phyloP scores from a whole-genome alignment of 805 yeast genomes.

The Candida chauliodis region DNA sequence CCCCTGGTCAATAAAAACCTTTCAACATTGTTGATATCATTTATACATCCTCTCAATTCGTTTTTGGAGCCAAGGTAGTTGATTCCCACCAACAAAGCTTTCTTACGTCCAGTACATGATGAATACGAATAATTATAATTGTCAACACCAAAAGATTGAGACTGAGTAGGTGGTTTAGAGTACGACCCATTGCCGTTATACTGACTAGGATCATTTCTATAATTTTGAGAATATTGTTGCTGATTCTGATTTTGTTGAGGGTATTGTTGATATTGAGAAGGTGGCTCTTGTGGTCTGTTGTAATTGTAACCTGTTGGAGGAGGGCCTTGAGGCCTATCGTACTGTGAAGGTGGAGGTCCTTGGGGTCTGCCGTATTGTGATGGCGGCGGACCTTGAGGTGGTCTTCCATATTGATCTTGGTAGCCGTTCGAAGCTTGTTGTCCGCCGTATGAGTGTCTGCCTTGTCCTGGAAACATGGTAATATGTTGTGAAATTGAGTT shows the following conservation, averaged over 20 bases:
- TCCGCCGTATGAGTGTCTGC: slow-evolving; percentile 12
- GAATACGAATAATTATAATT: slow-evolving; percentile 55
- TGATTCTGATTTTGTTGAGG: slow-evolving; percentile 9
- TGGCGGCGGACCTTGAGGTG: slow-evolving; percentile 4
- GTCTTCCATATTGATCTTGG: slow-evolving; percentile 7
- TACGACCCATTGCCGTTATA: slow-evolving; percentile 3
- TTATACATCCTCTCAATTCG: slow-evolving; percentile 73
- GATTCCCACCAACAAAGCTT: slow-evolving; percentile 75
- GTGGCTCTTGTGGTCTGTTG: slow-evolving; percentile 6
- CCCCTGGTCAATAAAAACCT: slow-evolving; percentile 43
- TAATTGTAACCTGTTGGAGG: slow-evolving; percentile 1
- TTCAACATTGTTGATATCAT: slow-evolving; percentile 61
- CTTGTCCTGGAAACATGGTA: slow-evolving; percentile 19
- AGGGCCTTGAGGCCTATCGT: slow-evolving; percentile 8
- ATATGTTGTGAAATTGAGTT: neutral
- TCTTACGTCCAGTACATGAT: slow-evolving; percentile 65
- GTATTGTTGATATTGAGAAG: slow-evolving; percentile 2
- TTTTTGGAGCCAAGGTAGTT: slow-evolving; percentile 67
- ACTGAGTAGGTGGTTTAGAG: slow-evolving; percentile 11
- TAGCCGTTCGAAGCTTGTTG: slow-evolving; percentile 4
- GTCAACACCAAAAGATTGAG: slow-evolving; percentile 16
- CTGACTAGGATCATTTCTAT: slow-evolving; percentile 15
- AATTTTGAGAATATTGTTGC: slow-evolving; percentile 30
- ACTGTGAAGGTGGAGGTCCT: slow-evolving; percentile 4
- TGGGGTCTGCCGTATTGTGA: slow-evolving; percentile 6